Evolutionary conservation across 306 rosid genomes (phyloP).

Genomic region (Cucumis sativus): Cucumber_9930_V3 NC_026661.2:10301501-10302000

Average conservation of each 20-base stretch:
- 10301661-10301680: constrained; percentile 92
- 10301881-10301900: neutral
- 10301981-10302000: neutral
- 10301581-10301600: constrained; percentile 93
- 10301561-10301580: constrained; percentile 96
- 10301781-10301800: neutral
- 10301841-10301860: neutral
- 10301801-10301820: neutral
- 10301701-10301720: constrained; percentile 53
- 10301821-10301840: neutral
- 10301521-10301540: constrained; percentile 72
- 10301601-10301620: constrained; percentile 86
- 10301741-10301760: constrained; percentile 35
- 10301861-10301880: neutral
- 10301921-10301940: neutral
- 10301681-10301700: constrained; percentile 74
- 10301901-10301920: neutral
- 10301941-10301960: neutral
- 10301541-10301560: constrained; percentile 50
- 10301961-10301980: neutral
- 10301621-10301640: constrained; percentile 95
- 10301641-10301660: constrained; percentile 90
- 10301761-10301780: neutral
- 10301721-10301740: constrained; percentile 32
- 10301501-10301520: constrained; percentile 95